Conservation (phyloP, 768 basidiomycete genomes). For the Lentinula sp. region DNA sequence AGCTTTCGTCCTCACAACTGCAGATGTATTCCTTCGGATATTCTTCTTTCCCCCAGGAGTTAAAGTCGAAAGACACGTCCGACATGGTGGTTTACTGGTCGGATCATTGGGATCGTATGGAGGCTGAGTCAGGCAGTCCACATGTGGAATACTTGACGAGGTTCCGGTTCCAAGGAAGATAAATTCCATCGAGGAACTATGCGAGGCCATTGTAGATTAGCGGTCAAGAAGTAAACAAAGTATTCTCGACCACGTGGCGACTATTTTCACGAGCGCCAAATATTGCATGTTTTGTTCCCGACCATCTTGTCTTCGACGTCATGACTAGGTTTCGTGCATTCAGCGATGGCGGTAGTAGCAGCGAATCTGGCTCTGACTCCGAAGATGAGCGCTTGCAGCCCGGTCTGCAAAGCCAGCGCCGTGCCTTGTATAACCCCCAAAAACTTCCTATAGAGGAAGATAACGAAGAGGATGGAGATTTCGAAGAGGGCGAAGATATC, state of each 20-base stretch:
- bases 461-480: constrained; percentile 14
- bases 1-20: constrained; percentile 45
- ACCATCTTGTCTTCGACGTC: not conserved
- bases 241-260: too few species aligned
- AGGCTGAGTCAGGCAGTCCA: constrained; percentile 71
- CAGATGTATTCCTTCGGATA: constrained; percentile 77
- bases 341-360: constrained; percentile 25
- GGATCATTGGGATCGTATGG: constrained; percentile 21
- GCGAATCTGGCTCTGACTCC: constrained; percentile 26
- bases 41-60: constrained; percentile 76
- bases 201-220: not conserved
- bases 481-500: constrained; percentile 7
- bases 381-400: constrained; percentile 16
- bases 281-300: too few species aligned
- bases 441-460: constrained; percentile 7
- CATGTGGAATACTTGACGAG: constrained; percentile 63
- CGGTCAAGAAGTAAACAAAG: not conserved
- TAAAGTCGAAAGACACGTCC: constrained; percentile 63
- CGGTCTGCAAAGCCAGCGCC: not conserved
- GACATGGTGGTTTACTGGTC: constrained; percentile 32
- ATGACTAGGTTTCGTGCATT: constrained; percentile 72
- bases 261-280: too few species aligned
- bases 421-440: constrained; percentile 5
- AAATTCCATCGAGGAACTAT: constrained; percentile 37
- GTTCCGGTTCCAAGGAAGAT: constrained; percentile 84